Base-by-base conservation (phyloP, 805 yeast species). In the Teunomyces atbi region DNA sequence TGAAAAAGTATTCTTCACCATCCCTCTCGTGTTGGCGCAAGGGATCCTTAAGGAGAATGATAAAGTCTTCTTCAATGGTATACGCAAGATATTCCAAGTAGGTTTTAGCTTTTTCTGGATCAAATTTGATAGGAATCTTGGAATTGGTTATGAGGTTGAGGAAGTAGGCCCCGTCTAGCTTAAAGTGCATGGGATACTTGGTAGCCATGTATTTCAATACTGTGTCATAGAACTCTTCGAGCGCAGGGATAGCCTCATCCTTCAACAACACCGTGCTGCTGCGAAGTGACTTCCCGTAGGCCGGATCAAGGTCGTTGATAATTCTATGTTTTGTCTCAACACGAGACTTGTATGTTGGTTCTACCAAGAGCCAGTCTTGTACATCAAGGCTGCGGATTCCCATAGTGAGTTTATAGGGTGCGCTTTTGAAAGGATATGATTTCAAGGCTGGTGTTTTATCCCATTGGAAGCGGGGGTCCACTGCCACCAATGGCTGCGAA, bases 351-450 rank as follows among this genome's bases (percentile, higher is more conserved):
- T 72, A 71, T 3, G 65, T 56, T 26, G 70, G 61, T 39, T 71
- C 77, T 11, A 72, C 52, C 48, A 72, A 60, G 19, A 72, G 60
- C 75, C 75, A 72, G 44, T 72, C 75, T 39, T 70, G 67, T 2
- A 61, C 56, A 11, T 63, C 65, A 29, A 72, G 50, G 23, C 50
- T 45, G 38, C 45, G 49, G 28, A 84, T 71, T 1, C 84, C 86
- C 84, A 86, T 78, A 2, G 84, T 83, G 62, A 85, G 64, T 50
- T 74, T 76, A 54, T 83, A 82, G 40, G 69, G 77, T 12, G 80
- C 84, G 39, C 78, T 72, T 57, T 79, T 82, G 68, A 82, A 84
- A 1, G 89, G 89, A 33, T 50, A 64, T 7, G 68, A 64, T 42
- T 60, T 65, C 32, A 61, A 34, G 4, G 64, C 55, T 2, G 48